Percentiles rank a stretch among this genome's conserved stretches.
Evolutionary conservation across 805 yeast species (phyloP).

Genomic region (Candida caryicola): DNA sequence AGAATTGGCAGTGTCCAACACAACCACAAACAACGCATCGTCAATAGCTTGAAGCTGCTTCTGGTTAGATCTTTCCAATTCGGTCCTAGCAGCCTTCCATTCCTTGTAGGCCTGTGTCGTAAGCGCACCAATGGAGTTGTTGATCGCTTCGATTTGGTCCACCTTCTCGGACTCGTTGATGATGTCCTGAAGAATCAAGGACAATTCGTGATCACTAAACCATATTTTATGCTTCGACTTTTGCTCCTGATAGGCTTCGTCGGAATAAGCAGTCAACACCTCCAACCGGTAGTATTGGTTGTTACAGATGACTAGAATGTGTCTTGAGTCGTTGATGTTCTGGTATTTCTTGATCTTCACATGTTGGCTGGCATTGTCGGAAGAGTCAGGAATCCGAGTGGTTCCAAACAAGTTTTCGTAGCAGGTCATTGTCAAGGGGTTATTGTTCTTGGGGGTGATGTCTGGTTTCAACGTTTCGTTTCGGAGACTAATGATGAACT

Average conservation of each 20-base stretch:
- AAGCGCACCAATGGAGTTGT: conserved; percentile 50
- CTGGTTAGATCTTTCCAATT: conserved; percentile 38
- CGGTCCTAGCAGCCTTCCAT: conserved; percentile 48
- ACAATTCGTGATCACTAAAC: conserved; percentile 53
- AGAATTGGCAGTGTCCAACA: conserved; percentile 44
- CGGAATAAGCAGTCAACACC: conserved; percentile 38
- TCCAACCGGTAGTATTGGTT: conserved; percentile 51
- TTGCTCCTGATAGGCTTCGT: conserved; percentile 17
- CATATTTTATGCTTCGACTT: conserved; percentile 39
- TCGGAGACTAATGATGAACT: conserved; percentile 61
- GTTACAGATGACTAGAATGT: conserved; percentile 48
- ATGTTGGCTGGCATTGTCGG: conserved; percentile 23
- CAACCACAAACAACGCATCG: conserved; percentile 50
- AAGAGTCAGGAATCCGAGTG: conserved; percentile 46
- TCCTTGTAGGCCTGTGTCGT: conserved; percentile 51
- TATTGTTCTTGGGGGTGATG: conserved; percentile 46
- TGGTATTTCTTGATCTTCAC: conserved; percentile 36
- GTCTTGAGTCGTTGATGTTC: conserved; percentile 39
- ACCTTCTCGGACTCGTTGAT: conserved; percentile 34
- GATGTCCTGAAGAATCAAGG: conserved; percentile 42
- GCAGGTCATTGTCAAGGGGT: conserved; percentile 64
- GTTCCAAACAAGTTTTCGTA: conserved; percentile 68
- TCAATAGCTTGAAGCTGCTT: conserved; percentile 41
- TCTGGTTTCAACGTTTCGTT: conserved; percentile 56
- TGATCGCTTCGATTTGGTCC: conserved; percentile 38